Base-by-base conservation (phyloP, 2,329 filamentous ascomycete genomes). In the Fusarium protoensiforme region DNA sequence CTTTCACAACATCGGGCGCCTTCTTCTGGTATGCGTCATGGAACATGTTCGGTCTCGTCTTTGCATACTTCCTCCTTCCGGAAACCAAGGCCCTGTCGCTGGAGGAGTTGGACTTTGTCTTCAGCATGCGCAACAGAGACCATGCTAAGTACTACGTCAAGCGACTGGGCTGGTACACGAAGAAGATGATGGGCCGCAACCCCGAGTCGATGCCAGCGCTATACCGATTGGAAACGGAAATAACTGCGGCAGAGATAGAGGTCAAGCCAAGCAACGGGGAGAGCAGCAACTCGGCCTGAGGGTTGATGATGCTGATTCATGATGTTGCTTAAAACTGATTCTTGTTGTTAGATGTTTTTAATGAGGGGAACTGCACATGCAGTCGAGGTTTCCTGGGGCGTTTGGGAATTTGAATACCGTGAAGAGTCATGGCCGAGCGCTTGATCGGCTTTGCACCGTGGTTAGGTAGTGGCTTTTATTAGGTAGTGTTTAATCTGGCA, bases 11-110 rank as follows among this genome's bases (percentile, higher is more conserved):
- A 2, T 71, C 75, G 7, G 80, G 80, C 0, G 80, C 79, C 10
- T 82, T 87, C 68, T 83, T 81, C 16, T 83, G 85, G 73, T 87
- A 87, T 68, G 85, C 85, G 0, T 83, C 80, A 8, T 84, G 87
- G 73, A 87, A 87, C 75, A 61, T 84, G 6, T 67, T 84, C 2
- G 85, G 85, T 1, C 83, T 86, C 73, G 62, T 84, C 58, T 82
- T 87, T 73, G 86, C 87, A 71, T 87, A 87, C 78, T 82, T 87
- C 68, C 81, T 87, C 53, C 82, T 88, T 0, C 86, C 86, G 7
- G 86, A 87, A 79, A 87, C 86, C 16, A 87, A 87, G 79, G 84
- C 85, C 59, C 81, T 84, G 64, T 86, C 85, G 0, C 81, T 87
- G 5, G 86, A 87, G 73, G 85, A 87, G 58, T 82, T 87, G 39